Conservation (phyloP, 139 green algal species). For the Tetraselmis striata region DNA sequence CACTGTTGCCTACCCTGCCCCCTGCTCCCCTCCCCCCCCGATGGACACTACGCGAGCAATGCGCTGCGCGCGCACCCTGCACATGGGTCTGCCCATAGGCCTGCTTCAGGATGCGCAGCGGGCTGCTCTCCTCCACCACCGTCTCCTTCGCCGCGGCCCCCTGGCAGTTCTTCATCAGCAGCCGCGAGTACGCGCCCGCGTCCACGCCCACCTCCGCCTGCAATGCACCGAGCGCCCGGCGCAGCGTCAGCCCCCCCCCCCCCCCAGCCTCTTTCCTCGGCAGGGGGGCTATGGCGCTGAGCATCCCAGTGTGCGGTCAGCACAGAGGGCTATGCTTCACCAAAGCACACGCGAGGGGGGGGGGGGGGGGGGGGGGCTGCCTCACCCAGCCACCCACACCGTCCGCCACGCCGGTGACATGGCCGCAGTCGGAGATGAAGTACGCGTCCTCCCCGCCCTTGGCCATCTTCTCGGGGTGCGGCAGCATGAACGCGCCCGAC, state of each 20-base stretch:
- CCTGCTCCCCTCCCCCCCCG: too few species aligned
- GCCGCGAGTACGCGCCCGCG: conserved; percentile 66
- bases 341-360: neutral
- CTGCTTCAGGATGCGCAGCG: conserved; percentile 34
- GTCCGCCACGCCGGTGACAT: conserved; percentile 72
- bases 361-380: neutral
- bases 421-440: conserved; percentile 56
- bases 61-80: conserved; percentile 17
- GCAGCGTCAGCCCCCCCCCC: neutral
- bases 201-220: conserved; percentile 69
- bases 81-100: conserved; percentile 39
- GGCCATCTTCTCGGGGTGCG: conserved; percentile 73
- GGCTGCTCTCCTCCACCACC: conserved; percentile 4
- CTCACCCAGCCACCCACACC: conserved; percentile 80
- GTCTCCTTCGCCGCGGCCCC: conserved; percentile 30
- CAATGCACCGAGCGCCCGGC: too few species aligned
- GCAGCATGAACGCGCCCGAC: conserved; percentile 62
- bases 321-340: neutral
- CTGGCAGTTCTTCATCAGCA: conserved; percentile 67
- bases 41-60: neutral
- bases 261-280: neutral
- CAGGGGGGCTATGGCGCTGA: too few species aligned
- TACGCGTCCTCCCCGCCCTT: conserved; percentile 79
- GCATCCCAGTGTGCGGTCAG: neutral
- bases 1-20: neutral